A percentile compares a stretch with the other conserved stretches of the same genome.
These are phyloP conservation scores for Marchantia polymorpha DNA, from an alignment of 225 moss, liverwort and hornwort species.

Conservation along the genomic window DNA sequence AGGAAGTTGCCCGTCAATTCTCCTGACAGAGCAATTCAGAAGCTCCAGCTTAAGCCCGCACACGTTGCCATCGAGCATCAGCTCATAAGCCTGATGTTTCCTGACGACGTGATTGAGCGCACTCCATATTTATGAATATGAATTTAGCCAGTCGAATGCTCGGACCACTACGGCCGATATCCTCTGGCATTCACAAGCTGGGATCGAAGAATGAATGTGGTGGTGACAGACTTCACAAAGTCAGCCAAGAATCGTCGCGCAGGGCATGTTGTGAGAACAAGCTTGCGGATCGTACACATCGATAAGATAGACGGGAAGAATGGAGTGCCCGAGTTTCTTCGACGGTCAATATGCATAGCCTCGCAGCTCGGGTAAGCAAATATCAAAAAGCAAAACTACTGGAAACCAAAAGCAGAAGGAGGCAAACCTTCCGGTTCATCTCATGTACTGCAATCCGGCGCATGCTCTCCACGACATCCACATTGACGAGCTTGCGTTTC, in stretches of 20 bases:
- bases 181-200: neutral
- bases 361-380: neutral
- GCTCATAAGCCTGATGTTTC: neutral
- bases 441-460: slow-evolving; percentile 98
- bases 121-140: neutral
- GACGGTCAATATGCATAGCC: neutral
- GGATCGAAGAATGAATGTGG: neutral
- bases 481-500: slow-evolving; percentile 96
- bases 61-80: neutral
- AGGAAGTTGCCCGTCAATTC: neutral
- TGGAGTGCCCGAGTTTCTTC: too few species aligned
- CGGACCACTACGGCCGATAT: neutral
- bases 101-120: neutral
- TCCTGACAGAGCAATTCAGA: neutral
- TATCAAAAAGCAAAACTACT: neutral
- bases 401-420: neutral
- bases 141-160: neutral
- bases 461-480: slow-evolving; percentile 99
- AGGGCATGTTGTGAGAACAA: neutral
- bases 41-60: neutral
- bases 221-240: neutral
- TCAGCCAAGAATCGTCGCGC: neutral
- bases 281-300: neutral
- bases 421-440: slow-evolving; percentile 94
- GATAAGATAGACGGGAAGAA: neutral